These are phyloP conservation scores for Pestalotiopsis sp. DNA, from an alignment of 2,329 filamentous ascomycete genomes.

Conservation along the genomic window DNA sequence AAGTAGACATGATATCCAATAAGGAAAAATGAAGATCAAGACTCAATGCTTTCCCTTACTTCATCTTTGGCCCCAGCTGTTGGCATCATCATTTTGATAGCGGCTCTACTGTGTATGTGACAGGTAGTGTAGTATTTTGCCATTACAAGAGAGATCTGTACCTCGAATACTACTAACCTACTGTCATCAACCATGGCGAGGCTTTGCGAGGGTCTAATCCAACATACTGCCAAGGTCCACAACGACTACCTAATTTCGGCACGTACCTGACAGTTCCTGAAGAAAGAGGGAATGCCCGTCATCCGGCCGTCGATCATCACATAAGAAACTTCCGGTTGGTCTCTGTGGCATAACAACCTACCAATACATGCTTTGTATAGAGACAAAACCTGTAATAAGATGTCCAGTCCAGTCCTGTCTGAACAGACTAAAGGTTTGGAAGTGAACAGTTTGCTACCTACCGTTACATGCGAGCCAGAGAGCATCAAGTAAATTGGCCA, in stretches of 20 bases:
- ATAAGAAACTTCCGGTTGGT: background rate
- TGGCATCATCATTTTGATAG: too few relatives aligned
- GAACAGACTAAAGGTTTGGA: too few relatives aligned
- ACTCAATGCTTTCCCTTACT: background rate
- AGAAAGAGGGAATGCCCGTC: background rate
- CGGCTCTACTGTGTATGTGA: too few relatives aligned
- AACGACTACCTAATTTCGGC: background rate
- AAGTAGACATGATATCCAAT: background rate
- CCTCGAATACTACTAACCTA: too few relatives aligned
- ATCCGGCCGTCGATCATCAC: conserved; percentile 1
- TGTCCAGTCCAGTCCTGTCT: too few relatives aligned
- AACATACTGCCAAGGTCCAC: background rate
- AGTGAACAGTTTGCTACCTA: too few relatives aligned
- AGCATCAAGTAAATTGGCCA: background rate
- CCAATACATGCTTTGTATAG: too few relatives aligned
- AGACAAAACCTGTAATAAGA: too few relatives aligned
- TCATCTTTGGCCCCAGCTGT: background rate
- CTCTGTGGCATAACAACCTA: too few relatives aligned
- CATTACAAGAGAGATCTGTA: background rate
- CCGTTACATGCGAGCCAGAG: too few relatives aligned
- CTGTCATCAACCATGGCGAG: too few relatives aligned
- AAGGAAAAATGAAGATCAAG: background rate
- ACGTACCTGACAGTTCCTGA: conserved; percentile 2
- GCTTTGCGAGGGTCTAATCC: background rate
- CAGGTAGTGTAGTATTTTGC: background rate